Percentiles rank a stretch among this genome's conserved stretches.
These are phyloP conservation scores for Globisporangium spinosum DNA, from an alignment of 352 stramenopile genomes.

Conservation along the genomic window DNA sequence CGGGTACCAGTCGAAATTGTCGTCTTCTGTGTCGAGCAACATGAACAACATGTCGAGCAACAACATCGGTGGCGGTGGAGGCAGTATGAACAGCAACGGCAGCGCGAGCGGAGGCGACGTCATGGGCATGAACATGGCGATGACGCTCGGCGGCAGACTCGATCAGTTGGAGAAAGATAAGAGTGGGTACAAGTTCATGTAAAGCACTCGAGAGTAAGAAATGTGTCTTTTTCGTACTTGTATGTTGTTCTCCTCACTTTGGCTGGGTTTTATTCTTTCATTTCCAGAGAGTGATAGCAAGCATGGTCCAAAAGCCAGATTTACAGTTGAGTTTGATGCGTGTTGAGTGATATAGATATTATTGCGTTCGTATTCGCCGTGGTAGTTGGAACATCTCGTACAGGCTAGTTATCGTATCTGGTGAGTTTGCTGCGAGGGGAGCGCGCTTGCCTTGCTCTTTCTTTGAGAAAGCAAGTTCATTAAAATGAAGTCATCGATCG, in stretches of 20 bases:
- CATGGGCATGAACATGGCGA: constrained; percentile 18
- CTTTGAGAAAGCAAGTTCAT: background rate
- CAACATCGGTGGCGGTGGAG: constrained; percentile 18
- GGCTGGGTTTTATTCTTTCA: background rate
- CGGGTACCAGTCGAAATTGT: constrained; percentile 19
- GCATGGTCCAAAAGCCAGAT: background rate
- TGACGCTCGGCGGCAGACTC: constrained; percentile 64
- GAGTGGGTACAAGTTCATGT: constrained; percentile 30
- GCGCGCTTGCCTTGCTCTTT: background rate
- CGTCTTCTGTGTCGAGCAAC: constrained; percentile 30
- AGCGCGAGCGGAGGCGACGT: constrained; percentile 11
- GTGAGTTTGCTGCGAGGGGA: background rate
- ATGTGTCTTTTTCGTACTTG: background rate
- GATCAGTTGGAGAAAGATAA: constrained; percentile 76
- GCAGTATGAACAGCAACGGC: constrained; percentile 17
- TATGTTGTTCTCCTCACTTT: background rate
- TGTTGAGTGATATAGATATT: constrained; percentile 4
- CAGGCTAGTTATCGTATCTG: background rate
- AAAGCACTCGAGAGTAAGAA: background rate
- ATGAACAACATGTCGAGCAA: constrained; percentile 21
- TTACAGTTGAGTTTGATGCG: background rate
- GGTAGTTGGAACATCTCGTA: background rate
- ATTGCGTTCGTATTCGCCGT: constrained; percentile 5
- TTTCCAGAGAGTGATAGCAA: no score
- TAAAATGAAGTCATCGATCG: constrained; percentile 17